Evolutionary conservation across 371 early-diverging fungal genomes (phyloP), one percentile per base, ranked within the genome.

Genomic region (Entomophthora muscae): DNA sequence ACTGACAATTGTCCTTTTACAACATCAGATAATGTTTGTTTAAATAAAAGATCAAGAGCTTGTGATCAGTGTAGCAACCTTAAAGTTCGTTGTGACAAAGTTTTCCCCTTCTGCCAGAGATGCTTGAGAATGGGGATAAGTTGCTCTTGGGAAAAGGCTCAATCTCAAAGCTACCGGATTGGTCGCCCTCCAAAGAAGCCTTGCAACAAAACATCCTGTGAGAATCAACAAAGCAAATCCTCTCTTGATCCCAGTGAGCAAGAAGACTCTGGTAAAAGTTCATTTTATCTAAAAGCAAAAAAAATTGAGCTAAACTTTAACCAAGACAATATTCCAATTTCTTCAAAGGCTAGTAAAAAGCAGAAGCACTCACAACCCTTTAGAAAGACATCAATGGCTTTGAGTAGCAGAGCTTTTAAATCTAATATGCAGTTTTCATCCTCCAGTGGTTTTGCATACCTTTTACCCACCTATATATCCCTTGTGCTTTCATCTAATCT

Each of bases 1-100:
- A n/a, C n/a, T n/a, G n/a, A n/a, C n/a, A n/a, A n/a, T n/a, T n/a
- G n/a, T n/a, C n/a, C n/a, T n/a, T n/a, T n/a, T n/a, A n/a, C n/a
- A n/a, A n/a, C n/a, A n/a, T n/a, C n/a, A n/a, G n/a, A n/a, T n/a
- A n/a, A n/a, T n/a, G n/a, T n/a, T n/a, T n/a, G n/a, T n/a, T n/a
- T n/a, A n/a, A 57, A 57, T 57, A 57, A 31, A 57, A 26, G 58
- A 28, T 57, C 32, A 21, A 57, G 58, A 31, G 58, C 58, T 29
- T 57, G 58, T 21, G 58, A 57, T 31, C 58, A 57, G 29, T 57
- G 58, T 21, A 24, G 26, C 31, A 57, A 26, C 2, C 26, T 29
- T 3, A 57, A 57, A 26, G 58, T 57, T 12, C 26, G 31, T 3
- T 57, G 58, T 57, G 31, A 31, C 3, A 57, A 57, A 31, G n/a